phyloP scores from a whole-genome alignment of 2,329 filamentous ascomycete genomes.

The Trichophyton verrucosum region DNA sequence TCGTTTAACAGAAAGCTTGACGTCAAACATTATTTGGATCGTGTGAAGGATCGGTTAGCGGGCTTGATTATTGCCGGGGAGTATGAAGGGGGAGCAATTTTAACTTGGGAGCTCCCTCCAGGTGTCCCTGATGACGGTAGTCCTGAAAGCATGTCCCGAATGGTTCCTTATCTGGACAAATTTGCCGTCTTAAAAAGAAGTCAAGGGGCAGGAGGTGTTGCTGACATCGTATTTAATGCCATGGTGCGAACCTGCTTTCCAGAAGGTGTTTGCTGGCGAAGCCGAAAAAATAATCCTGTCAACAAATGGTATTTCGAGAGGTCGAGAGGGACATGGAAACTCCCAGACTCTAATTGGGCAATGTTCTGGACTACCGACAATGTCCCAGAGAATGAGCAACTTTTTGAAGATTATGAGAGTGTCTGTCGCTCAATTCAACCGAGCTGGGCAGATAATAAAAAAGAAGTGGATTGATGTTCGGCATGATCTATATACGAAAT shows the following conservation, averaged over 20 bases:
- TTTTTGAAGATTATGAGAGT: conserved; percentile 56
- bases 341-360: conserved; percentile 75
- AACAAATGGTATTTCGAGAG: conserved; percentile 99
- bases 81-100: conserved; percentile 87
- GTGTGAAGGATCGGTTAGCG: conserved; percentile 70
- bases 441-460: conserved; percentile 36
- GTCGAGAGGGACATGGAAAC: conserved; percentile 67
- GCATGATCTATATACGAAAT: neutral
- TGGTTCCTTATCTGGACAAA: conserved; percentile 92
- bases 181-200: conserved; percentile 83
- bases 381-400: conserved; percentile 41
- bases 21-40: conserved; percentile 64
- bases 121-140: conserved; percentile 44
- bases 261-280: conserved; percentile 81
- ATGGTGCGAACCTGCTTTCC: conserved; percentile 89
- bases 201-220: conserved; percentile 83
- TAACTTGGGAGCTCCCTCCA: conserved; percentile 81
- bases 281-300: conserved; percentile 79
- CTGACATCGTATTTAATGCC: conserved; percentile 90
- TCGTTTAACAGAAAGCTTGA: conserved; percentile 81
- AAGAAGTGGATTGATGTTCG: conserved; percentile 40
- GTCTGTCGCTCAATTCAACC: conserved; percentile 54
- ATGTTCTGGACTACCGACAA: conserved; percentile 95
- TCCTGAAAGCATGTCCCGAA: conserved; percentile 43
- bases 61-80: conserved; percentile 90